A percentile compares a stretch with the other conserved stretches of the same genome.
Evolutionary conservation across 2,329 filamentous ascomycete species (phyloP).

Genomic region (Arthrobotrys iridis): DNA sequence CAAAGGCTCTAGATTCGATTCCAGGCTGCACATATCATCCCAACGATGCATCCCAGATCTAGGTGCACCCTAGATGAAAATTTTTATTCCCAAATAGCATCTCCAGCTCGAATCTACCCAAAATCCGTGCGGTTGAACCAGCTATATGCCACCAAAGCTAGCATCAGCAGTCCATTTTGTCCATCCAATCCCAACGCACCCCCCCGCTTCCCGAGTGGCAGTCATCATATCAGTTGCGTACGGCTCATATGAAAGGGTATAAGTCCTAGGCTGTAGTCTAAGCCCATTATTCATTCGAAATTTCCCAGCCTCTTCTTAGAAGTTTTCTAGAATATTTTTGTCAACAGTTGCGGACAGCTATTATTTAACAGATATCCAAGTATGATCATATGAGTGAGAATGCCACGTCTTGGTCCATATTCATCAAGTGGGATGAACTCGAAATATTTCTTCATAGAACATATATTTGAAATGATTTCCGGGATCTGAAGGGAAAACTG

Average conservation of each 20-base stretch:
- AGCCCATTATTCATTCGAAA: not conserved
- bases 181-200: conserved; percentile 29
- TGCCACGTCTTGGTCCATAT: not conserved
- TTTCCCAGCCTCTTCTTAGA: conserved; percentile 6
- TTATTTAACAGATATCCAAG: conserved; percentile 24
- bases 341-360: not conserved
- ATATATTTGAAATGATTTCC: conserved; percentile 3
- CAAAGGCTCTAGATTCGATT: not conserved
- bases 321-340: not conserved
- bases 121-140: conserved; percentile 29
- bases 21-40: not conserved
- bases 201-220: not conserved
- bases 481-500: conserved; percentile 24
- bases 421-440: conserved; percentile 3
- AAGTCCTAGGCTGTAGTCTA: conserved; percentile 8
- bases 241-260: conserved; percentile 26
- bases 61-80: too few relatives aligned
- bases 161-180: conserved; percentile 2
- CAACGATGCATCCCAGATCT: too few relatives aligned
- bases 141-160: conserved; percentile 9
- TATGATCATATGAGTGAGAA: conserved; percentile 31
- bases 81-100: too few relatives aligned
- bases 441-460: not conserved
- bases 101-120: too few relatives aligned
- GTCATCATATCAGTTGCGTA: not conserved